These are phyloP conservation scores for Helianthus tuberosus DNA, from an alignment of 129 eudicot genomes.

Conservation along the genomic window DNA sequence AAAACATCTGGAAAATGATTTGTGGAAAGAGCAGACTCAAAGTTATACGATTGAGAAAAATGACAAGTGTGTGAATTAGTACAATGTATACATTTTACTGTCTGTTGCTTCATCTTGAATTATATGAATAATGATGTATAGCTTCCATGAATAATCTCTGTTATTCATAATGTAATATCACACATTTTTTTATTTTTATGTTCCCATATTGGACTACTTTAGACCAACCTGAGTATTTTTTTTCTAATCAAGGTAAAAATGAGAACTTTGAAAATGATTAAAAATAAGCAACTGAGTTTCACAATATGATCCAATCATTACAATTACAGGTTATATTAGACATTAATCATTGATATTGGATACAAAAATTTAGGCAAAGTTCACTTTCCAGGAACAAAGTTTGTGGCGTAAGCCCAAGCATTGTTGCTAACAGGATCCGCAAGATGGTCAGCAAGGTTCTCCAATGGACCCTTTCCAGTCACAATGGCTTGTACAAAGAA, in stretches of 20 bases:
- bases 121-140: neutral
- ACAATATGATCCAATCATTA: neutral
- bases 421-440: conserved; percentile 2
- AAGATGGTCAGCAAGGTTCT: conserved; percentile 8
- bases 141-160: neutral
- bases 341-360: neutral
- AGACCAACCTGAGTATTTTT: neutral
- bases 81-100: neutral
- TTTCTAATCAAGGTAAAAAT: neutral
- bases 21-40: conserved; percentile 56
- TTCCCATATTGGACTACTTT: neutral
- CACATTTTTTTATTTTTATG: too few species aligned
- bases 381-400: conserved; percentile 12
- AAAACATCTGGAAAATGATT: conserved; percentile 49
- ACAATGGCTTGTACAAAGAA: conserved; percentile 9
- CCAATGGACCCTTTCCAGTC: conserved; percentile 6
- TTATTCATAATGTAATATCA: neutral
- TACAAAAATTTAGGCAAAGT: neutral
- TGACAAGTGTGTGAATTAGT: conserved; percentile 17
- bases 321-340: neutral
- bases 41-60: conserved; percentile 47
- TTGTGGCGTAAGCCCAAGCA: conserved; percentile 15
- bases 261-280: neutral
- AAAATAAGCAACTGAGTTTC: neutral
- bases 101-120: neutral